These are phyloP conservation scores for Marsdenia floribunda DNA, from an alignment of 257 asterid species.

Conservation along the genomic window DNA sequence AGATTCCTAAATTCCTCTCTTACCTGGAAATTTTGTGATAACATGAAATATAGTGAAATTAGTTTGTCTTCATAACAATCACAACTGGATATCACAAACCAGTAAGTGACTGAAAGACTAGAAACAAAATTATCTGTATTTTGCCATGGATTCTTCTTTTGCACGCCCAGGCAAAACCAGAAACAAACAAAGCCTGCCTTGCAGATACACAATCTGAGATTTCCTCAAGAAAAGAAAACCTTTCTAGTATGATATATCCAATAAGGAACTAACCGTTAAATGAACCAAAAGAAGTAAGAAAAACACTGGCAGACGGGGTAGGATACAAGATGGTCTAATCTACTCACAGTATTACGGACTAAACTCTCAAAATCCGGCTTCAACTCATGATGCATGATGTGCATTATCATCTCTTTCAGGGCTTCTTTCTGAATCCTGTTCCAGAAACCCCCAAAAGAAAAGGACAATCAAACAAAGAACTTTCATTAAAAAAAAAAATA, in stretches of 20 bases:
- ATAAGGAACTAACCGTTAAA: background rate
- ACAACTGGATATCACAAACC: background rate
- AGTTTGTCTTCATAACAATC: background rate
- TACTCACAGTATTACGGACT: background rate
- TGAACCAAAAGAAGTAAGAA: too few species aligned
- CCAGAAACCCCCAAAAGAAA: background rate
- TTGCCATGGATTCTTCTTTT: background rate
- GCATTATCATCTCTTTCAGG: background rate
- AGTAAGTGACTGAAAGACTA: background rate
- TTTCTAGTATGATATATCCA: too few species aligned
- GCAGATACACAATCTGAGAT: too few species aligned
- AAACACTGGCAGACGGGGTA: background rate
- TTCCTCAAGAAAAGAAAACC: background rate
- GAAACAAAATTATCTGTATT: background rate
- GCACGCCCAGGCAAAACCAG: background rate
- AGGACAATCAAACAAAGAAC: background rate
- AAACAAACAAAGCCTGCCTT: background rate
- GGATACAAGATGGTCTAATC: background rate
- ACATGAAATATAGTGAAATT: background rate
- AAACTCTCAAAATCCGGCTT: background rate
- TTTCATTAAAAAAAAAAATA: background rate
- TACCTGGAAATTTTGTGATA: conserved; percentile 41
- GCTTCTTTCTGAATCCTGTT: background rate
- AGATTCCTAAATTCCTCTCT: conserved; percentile 79
- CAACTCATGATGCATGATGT: background rate